phyloP scores from a whole-genome alignment of 345 rosid species.

The Hypericum perforatum region DNA sequence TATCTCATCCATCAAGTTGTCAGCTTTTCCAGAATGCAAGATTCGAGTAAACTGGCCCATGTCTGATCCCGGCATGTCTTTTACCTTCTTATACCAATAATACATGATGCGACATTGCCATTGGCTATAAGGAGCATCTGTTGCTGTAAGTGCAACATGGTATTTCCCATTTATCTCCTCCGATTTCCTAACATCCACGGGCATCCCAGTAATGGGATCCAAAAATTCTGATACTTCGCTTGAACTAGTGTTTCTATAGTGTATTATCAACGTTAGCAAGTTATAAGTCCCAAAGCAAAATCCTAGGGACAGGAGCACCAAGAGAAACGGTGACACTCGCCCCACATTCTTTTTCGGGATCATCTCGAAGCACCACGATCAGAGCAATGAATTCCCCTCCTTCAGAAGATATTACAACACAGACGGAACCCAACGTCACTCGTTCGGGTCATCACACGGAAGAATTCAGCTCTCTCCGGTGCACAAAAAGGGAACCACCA shows the following conservation, averaged over 20 bases:
- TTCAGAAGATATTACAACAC: conserved; percentile 5
- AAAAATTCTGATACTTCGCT: conserved; percentile 24
- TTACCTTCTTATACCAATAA: conserved; percentile 83
- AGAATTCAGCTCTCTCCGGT: conserved; percentile 5
- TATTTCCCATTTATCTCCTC: conserved; percentile 34
- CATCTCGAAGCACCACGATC: conserved; percentile 12
- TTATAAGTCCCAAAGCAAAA: conserved; percentile 72
- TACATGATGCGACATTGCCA: conserved; percentile 98
- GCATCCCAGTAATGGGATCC: conserved; percentile 72
- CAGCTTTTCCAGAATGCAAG: conserved; percentile 81
- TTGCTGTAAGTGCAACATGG: conserved; percentile 88
- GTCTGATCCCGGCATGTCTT: conserved; percentile 68
- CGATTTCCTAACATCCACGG: conserved; percentile 29
- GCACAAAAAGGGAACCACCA: conserved; percentile 6
- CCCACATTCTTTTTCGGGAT: conserved; percentile 40
- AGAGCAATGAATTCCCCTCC: background rate
- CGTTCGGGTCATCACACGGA: conserved; percentile 5
- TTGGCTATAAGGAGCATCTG: conserved; percentile 74
- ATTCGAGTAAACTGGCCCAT: conserved; percentile 94
- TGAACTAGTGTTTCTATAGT: conserved; percentile 18
- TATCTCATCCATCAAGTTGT: conserved; percentile 85
- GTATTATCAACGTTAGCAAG: conserved; percentile 40
- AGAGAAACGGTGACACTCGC: conserved; percentile 46
- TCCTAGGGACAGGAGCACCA: conserved; percentile 54
- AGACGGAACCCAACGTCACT: conserved; percentile 9